Evolutionary conservation across 352 stramenopile genomes (phyloP), one percentile per base, ranked within the genome.

Genomic region (Pythium graminicola): DNA sequence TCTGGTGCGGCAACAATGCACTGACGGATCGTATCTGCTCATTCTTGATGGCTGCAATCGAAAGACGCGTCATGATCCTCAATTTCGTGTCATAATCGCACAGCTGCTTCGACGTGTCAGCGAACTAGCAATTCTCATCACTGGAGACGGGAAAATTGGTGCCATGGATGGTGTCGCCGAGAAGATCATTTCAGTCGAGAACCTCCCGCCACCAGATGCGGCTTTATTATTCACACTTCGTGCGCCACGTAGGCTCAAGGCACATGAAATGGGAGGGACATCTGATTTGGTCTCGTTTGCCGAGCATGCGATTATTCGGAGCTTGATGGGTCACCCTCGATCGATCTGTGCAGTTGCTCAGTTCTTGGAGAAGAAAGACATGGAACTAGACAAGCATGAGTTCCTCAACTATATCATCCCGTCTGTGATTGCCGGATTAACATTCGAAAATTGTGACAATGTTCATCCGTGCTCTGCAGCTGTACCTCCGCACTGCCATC

Each of bases 331-430:
- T 0, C 81, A 91, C 36, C 78, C 81, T 6, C 64, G 75, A 14
- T 83, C 72, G 16, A 91, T 91, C 31, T 91, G 81, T 44, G 81
- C 76, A 19, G 79, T 91, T 5, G 81, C 81, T 8, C 81, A 91
- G 50, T 88, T 91, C 17, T 54, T 91, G 52, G 78, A 91, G 56
- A 80, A 76, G 33, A 88, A 87, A 46, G 81, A 91, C 51, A 86
- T 91, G 74, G 73, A 89, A 33, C 57, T 87, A n/a, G 81, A 91
- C 39, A 75, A 89, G 62, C 72, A 75, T 38, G 81, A 91, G 55
- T 89, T 91, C 39, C 55, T 91, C 16, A 72, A 75, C 47, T 91
- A 88, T 57, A 86, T 91, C 41, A 86, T 91, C 26, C 81, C 81
- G 17, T 85, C 81, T 0, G 78, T 91, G 8, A 84, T 76, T n/a